Percentiles rank a stretch among this genome's conserved stretches.
Evolutionary conservation across 805 yeast species (phyloP).

Genomic region (Wickerhamia fluorescens): DNA sequence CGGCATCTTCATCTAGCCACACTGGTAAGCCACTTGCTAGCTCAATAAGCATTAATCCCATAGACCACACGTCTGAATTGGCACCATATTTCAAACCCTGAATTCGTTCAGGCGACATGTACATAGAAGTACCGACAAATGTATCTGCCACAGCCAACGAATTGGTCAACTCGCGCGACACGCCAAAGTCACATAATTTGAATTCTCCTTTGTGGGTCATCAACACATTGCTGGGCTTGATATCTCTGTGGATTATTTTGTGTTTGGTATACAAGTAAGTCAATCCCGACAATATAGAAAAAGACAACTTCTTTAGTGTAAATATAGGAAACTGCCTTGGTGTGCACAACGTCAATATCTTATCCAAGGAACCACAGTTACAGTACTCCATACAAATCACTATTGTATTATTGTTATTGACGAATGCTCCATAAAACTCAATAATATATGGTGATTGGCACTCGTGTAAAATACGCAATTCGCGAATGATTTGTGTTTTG

Average conservation of each 20-base stretch:
- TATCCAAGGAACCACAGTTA: slow-evolving; percentile 90
- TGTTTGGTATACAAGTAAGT: slow-evolving; percentile 76
- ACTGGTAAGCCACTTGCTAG: slow-evolving; percentile 82
- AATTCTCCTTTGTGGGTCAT: slow-evolving; percentile 82
- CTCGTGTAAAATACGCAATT: slow-evolving; percentile 83
- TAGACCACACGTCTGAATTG: slow-evolving; percentile 97
- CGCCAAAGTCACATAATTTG: slow-evolving; percentile 96
- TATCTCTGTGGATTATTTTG: slow-evolving; percentile 90
- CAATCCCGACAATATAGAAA: slow-evolving; percentile 72
- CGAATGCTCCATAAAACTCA: slow-evolving; percentile 85
- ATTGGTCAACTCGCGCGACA: slow-evolving; percentile 81
- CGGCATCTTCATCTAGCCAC: slow-evolving; percentile 53
- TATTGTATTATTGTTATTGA: slow-evolving; percentile 58
- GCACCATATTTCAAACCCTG: slow-evolving; percentile 91
- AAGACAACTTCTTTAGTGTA: slow-evolving; percentile 67
- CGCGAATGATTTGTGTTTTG: slow-evolving; percentile 80
- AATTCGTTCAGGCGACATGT: slow-evolving; percentile 95
- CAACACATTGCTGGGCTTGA: slow-evolving; percentile 90
- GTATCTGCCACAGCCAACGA: slow-evolving; percentile 87
- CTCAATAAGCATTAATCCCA: slow-evolving; percentile 86
- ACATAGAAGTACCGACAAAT: slow-evolving; percentile 95
- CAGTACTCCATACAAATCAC: slow-evolving; percentile 93
- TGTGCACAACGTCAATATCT: slow-evolving; percentile 51
- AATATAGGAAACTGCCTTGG: slow-evolving; percentile 43
- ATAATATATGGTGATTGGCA: slow-evolving; percentile 80